Conservation (phyloP, 768 basidiomycete genomes). For the Mycena epipterygia region DNA sequence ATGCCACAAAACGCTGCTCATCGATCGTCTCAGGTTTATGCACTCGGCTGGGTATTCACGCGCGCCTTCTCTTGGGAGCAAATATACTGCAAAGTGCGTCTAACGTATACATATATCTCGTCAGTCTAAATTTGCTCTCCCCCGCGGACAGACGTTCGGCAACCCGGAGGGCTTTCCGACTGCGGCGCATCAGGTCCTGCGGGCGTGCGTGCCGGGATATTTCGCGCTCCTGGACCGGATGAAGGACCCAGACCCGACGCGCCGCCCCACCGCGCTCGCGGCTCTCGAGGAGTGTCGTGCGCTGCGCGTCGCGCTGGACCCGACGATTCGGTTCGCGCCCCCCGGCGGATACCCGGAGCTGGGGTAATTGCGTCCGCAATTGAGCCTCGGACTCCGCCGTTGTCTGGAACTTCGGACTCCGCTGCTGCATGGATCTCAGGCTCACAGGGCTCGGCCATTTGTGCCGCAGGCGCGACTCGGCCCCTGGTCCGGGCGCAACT, state of each 20-base stretch:
- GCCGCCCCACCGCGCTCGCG: conserved; percentile 12
- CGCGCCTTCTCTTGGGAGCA: conserved; percentile 34
- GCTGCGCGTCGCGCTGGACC: conserved; percentile 8
- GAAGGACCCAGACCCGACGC: conserved; percentile 28
- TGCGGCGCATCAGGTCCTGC: conserved; percentile 28
- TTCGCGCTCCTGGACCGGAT: conserved; percentile 24
- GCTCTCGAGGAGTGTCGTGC: conserved; percentile 19
- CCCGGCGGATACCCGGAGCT: conserved; percentile 23
- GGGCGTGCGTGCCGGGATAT: conserved; percentile 24
- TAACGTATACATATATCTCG: background rate
- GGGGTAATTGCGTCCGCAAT: background rate
- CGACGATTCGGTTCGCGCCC: conserved; percentile 24
- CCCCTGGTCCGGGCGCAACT: too few species aligned
- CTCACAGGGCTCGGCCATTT: background rate
- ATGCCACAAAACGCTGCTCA: background rate
- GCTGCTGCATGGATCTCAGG: too few species aligned
- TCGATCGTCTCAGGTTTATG: conserved; percentile 23
- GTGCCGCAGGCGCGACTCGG: background rate
- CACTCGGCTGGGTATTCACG: conserved; percentile 30
- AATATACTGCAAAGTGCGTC: conserved; percentile 31
- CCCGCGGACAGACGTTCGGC: conserved; percentile 33
- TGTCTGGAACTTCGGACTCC: too few species aligned
- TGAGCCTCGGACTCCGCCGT: background rate
- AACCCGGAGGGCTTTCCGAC: conserved; percentile 29
- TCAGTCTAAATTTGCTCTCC: background rate